A percentile compares a stretch with the other conserved stretches of the same genome.
Conservation (phyloP, 495 filamentous ascomycete genomes). For the Penicillium cataractarum region DNA sequence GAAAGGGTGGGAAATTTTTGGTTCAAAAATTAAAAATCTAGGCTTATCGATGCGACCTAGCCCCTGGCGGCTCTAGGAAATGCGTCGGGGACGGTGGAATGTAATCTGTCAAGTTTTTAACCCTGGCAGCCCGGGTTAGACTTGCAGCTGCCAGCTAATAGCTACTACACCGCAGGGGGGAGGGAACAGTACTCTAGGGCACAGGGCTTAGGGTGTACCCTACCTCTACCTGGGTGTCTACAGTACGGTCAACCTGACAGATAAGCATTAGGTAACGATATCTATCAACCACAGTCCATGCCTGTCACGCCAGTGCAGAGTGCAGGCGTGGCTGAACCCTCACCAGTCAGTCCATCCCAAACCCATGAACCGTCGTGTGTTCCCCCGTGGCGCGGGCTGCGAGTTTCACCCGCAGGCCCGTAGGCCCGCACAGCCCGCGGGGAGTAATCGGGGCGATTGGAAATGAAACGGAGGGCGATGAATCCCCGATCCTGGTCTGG, state of each 20-base stretch:
- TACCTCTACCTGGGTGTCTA: not conserved
- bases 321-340: slow-evolving; percentile 2
- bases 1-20: too few relatives aligned
- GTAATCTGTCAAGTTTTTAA: not conserved
- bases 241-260: not conserved
- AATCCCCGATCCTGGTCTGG: slow-evolving; percentile 9
- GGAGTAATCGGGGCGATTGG: slow-evolving; percentile 12
- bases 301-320: not conserved
- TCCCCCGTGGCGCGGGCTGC: not conserved
- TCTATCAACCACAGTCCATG: too few relatives aligned
- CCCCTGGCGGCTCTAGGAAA: not conserved
- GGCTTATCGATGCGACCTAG: not conserved
- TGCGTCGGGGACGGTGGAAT: not conserved
- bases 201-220: slow-evolving; percentile 5
- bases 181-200: too few relatives aligned
- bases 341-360: not conserved
- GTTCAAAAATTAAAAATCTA: not conserved
- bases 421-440: slow-evolving; percentile 4
- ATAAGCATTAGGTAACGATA: not conserved
- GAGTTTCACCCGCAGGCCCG: not conserved
- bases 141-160: not conserved
- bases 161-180: too few relatives aligned
- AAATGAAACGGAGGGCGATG: slow-evolving; percentile 22
- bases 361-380: not conserved
- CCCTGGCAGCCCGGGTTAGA: not conserved